These are phyloP conservation scores for Annulohypoxylon truncatum DNA, from an alignment of 2,329 filamentous ascomycete genomes.

Conservation along the genomic window DNA sequence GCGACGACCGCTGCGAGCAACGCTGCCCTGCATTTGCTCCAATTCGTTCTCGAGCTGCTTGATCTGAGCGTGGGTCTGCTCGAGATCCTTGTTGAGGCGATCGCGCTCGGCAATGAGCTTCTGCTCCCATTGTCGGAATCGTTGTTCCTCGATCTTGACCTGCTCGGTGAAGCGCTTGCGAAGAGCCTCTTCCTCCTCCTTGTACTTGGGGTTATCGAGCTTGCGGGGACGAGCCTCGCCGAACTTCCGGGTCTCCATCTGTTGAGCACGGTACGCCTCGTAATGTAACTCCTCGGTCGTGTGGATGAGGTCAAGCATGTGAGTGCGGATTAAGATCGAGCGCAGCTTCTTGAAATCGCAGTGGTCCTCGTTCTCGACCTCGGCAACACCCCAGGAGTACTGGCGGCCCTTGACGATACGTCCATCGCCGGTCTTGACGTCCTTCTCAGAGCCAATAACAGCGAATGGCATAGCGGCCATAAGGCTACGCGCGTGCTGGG, in stretches of 20 bases:
- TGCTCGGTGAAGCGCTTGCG: slow-evolving; percentile 99
- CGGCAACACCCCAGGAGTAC: slow-evolving; percentile 99
- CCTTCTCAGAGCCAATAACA: slow-evolving; percentile 98
- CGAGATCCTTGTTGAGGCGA: slow-evolving; percentile 99
- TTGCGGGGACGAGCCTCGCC: slow-evolving; percentile 97
- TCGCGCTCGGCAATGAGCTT: slow-evolving; percentile 99
- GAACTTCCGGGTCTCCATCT: slow-evolving; percentile 99
- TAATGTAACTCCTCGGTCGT: slow-evolving; percentile 99
- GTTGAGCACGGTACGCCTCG: slow-evolving; percentile 97
- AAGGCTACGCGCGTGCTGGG: slow-evolving; percentile 91
- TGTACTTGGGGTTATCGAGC: slow-evolving; percentile 99
- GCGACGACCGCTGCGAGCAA: slow-evolving; percentile 91
- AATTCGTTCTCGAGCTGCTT: slow-evolving; percentile 93
- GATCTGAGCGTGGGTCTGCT: slow-evolving; percentile 95
- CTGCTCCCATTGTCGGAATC: slow-evolving; percentile 99
- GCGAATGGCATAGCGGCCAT: slow-evolving; percentile 99
- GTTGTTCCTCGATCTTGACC: slow-evolving; percentile 99
- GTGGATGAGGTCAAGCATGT: slow-evolving; percentile 99
- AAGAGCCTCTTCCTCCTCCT: slow-evolving; percentile 98
- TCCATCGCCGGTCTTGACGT: slow-evolving; percentile 94
- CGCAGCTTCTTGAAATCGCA: slow-evolving; percentile 99
- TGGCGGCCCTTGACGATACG: slow-evolving; percentile 99
- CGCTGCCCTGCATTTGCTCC: slow-evolving; percentile 90
- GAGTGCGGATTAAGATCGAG: slow-evolving; percentile 97
- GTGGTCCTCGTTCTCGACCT: slow-evolving; percentile 99